Percentiles rank a stretch among this genome's conserved stretches.
These are phyloP conservation scores for Lipomyces sp. DNA, from an alignment of 805 yeast species.

Conservation along the genomic window DNA sequence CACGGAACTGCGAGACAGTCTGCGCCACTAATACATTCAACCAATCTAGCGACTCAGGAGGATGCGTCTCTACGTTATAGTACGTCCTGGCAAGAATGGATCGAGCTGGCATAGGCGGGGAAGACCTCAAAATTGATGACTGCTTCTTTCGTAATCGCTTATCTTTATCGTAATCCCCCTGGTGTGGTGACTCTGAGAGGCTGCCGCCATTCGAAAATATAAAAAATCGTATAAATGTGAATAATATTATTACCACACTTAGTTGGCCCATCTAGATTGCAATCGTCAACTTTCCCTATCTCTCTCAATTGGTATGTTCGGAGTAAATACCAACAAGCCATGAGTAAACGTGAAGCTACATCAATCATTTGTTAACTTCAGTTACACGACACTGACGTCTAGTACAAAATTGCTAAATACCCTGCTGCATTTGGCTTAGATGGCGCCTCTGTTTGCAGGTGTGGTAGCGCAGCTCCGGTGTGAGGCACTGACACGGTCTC, in stretches of 20 bases:
- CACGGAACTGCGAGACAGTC: constrained; percentile 79
- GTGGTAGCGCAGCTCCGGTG: not conserved
- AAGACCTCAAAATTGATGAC: constrained; percentile 36
- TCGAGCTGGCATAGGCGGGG: constrained; percentile 37
- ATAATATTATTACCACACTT: constrained; percentile 47
- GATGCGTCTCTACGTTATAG: constrained; percentile 85
- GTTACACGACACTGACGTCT: not conserved
- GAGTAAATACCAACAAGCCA: constrained; percentile 35
- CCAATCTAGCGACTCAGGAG: constrained; percentile 94
- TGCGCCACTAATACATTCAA: constrained; percentile 93
- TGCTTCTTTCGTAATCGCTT: constrained; percentile 29
- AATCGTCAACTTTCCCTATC: not conserved
- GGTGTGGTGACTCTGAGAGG: constrained; percentile 22
- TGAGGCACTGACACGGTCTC: constrained; percentile 21
- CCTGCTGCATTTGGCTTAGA: not conserved
- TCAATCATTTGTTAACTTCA: not conserved
- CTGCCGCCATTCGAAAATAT: constrained; percentile 49
- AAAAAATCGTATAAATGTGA: constrained; percentile 49
- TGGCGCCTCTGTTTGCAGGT: not conserved
- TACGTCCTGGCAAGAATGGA: constrained; percentile 85
- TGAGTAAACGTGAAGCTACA: constrained; percentile 38
- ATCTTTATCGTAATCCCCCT: not conserved
- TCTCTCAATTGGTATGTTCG: too few species aligned
- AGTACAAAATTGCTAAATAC: not conserved
- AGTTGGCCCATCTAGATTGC: constrained; percentile 47